Percentiles rank a stretch among this genome's conserved stretches.
phyloP scores from a whole-genome alignment of 768 basidiomycete species.

The Termitomyces sp. region DNA sequence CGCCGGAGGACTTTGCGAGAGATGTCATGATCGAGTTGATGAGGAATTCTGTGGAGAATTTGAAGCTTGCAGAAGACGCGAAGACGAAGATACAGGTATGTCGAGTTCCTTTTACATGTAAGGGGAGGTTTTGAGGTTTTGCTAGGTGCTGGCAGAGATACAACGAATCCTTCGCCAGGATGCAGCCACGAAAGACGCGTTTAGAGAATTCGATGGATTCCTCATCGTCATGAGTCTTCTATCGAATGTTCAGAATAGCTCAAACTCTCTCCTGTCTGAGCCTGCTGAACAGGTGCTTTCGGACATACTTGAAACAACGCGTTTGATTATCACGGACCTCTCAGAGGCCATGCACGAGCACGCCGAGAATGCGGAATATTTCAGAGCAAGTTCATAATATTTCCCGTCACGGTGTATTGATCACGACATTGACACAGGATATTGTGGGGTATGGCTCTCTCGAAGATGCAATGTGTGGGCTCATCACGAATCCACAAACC shows the following conservation, averaged over 20 bases:
- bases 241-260: conserved; percentile 47
- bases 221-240: conserved; percentile 70
- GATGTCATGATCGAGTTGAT: conserved; percentile 72
- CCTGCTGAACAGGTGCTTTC: conserved; percentile 34
- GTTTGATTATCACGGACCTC: conserved; percentile 60
- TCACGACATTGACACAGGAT: conserved; percentile 28
- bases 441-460: conserved; percentile 67
- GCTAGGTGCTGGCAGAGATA: conserved; percentile 63
- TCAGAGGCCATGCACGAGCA: conserved; percentile 63
- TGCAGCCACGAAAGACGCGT: conserved; percentile 63
- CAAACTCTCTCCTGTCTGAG: conserved; percentile 29
- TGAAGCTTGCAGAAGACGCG: conserved; percentile 56
- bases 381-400: conserved; percentile 47
- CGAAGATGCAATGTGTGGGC: conserved; percentile 51
- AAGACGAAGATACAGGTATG: conserved; percentile 52
- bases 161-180: conserved; percentile 67
- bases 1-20: conserved; percentile 70
- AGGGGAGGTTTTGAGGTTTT: background rate
- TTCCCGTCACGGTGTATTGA: background rate
- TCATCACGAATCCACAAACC: conserved; percentile 45
- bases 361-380: conserved; percentile 55
- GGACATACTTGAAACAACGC: conserved; percentile 49
- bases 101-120: background rate
- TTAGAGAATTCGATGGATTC: conserved; percentile 82
- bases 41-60: conserved; percentile 63